Evolutionary conservation across 2,329 filamentous ascomycete genomes (phyloP), one percentile per base, ranked within the genome.

Genomic region (Eutypa lata): DNA sequence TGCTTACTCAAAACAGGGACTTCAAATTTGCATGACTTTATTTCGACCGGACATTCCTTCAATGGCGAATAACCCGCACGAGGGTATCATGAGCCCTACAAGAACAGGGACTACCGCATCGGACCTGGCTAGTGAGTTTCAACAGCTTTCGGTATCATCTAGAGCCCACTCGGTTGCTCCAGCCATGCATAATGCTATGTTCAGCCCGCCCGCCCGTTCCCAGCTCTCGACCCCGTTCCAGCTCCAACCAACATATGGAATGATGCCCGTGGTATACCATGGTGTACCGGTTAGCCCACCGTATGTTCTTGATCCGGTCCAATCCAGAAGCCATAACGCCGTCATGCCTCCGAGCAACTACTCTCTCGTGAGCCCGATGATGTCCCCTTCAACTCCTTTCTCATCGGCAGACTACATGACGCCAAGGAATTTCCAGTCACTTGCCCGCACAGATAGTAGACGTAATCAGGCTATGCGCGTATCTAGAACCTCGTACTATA

Each of bases 391-490:
- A 14, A 53, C 56, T 28, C 53, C 60, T 2, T 61, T 63, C 49
- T 53, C 62, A 33, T 60, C 61, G 2, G 60, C 68, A 22, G 72
- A 72, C n/a, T 73, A 72, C 50, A 69, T 70, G 26, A 74, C 72
- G 7, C 74, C 73, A 3, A 71, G 74, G 50, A 52, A 64, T 31
- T 60, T 73, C 31, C 63, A 71, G 11, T 54, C 63, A 1, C 70
- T 68, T 50, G 58, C 61, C 3, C 70, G 73, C 37, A 57, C 63
- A 18, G 74, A 78, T 26, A 61, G 65, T 49, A 78, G 78, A 11
- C 76, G 80, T 48, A 76, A 82, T 54, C 75, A 79, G 61, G 75
- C 76, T 22, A 70, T 74, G 53, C 71, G 78, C 21, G 68, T 80
- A 38, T 68, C 69, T 46, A 65, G 79, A 58, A 71, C 76, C 13